Base-by-base conservation (phyloP, 768 basidiomycete species). In the Auricularia heimuer region DNA sequence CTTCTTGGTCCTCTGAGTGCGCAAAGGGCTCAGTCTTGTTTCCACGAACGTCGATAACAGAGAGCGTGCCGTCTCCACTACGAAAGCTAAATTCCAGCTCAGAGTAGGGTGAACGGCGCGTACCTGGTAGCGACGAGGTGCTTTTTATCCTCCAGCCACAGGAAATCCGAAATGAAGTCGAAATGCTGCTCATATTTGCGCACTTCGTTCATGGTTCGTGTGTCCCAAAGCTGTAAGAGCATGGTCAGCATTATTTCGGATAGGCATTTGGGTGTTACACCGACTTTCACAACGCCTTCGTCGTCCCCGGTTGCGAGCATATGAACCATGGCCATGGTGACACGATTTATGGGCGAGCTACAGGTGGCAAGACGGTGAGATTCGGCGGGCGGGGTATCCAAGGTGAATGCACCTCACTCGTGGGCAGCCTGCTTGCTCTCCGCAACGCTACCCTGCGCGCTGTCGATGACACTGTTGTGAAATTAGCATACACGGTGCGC, bases 1-100 rank as follows among this genome's bases (percentile, higher is more conserved):
- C 95, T 71, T 97, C 95, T 73, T 98, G 95, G 77, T 96, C 92
- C 72, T 96, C 94, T 16, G 93, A 96, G 63, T 94, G 89, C 1
- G 88, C 88, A 65, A 90, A 76, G 1, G 92, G 91, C 62, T 88
- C 83, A 12, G 80, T 67, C 70, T 90, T 91, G 69, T 87, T 93
- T 18, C 90, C 86, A 65, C 94, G 85, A 33, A 95, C 84, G 69
- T 98, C 95, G 72, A 95, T 86, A 54, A 96, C 94, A 21, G 93
- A 95, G 61, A 98, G 78, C 14, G 93, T 93, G 2, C 93, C 94
- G 74, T 98, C 95, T 45, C 92, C 95, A 68, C 95, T 98, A 68
- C 54, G 33, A 36, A 36, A 54, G 35, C 35, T 44, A 6, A 16
- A 12, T 11, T 0, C 51, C 35, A 37, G n/a, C 35, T 42, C 24